Evolutionary conservation across 2,329 filamentous ascomycete genomes (phyloP).

Genomic region (Epichloe sylvatica): DNA sequence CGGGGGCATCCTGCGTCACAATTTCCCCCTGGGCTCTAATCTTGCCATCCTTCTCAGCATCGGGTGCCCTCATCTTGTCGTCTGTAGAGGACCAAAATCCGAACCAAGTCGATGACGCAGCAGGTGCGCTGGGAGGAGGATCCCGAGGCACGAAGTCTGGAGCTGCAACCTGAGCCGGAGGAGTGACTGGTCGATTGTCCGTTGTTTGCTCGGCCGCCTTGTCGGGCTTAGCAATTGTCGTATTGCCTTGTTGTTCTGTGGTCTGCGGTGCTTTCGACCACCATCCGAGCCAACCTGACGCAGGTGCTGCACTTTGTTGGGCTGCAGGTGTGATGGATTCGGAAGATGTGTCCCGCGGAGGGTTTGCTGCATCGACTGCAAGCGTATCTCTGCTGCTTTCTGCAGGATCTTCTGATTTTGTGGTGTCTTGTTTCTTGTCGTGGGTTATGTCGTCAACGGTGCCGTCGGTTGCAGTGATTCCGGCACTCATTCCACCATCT

Average conservation of each 20-base stretch:
- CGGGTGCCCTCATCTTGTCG: slow-evolving; percentile 2
- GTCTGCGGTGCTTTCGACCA: slow-evolving; percentile 21
- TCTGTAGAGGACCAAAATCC: slow-evolving; percentile 22
- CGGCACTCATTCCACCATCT: slow-evolving; percentile 6
- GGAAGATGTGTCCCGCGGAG: background rate
- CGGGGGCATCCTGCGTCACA: slow-evolving; percentile 28
- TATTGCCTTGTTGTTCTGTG: slow-evolving; percentile 9
- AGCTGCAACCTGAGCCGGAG: slow-evolving; percentile 10
- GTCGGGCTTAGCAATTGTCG: background rate
- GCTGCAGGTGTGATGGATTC: background rate
- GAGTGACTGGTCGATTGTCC: slow-evolving; percentile 11
- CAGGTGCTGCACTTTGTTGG: slow-evolving; percentile 11
- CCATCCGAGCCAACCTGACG: slow-evolving; percentile 44
- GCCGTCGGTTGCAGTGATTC: background rate
- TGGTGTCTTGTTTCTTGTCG: slow-evolving; percentile 2
- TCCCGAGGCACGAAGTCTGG: slow-evolving; percentile 8
- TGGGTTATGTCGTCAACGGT: background rate
- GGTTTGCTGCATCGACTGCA: background rate
- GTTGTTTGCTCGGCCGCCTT: slow-evolving; percentile 7
- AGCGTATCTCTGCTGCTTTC: background rate
- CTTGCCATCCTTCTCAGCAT: slow-evolving; percentile 1
- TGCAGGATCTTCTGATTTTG: slow-evolving; percentile 1
- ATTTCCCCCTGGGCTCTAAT: slow-evolving; percentile 22
- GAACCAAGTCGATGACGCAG: slow-evolving; percentile 24
- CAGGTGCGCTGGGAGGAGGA: slow-evolving; percentile 7